Conservation (phyloP, 495 filamentous ascomycete species). For the Poronia punctata region DNA sequence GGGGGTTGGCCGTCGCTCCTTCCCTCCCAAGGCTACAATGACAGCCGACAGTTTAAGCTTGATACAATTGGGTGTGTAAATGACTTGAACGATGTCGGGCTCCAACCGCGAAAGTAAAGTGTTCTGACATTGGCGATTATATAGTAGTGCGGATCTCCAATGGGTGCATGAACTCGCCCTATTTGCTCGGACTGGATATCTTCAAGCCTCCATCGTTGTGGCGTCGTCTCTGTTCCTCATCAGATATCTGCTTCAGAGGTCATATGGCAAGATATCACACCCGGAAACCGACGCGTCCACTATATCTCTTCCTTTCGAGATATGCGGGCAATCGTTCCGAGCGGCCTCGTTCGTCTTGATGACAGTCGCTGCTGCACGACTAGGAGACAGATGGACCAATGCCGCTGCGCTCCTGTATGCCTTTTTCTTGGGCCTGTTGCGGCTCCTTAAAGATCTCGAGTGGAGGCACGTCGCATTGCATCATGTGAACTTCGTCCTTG, state of each 20-base stretch:
- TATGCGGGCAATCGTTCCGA: slow-evolving; percentile 26
- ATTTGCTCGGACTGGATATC: slow-evolving; percentile 21
- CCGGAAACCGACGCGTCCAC: slow-evolving; percentile 20
- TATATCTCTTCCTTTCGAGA: slow-evolving; percentile 25
- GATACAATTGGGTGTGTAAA: slow-evolving; percentile 1
- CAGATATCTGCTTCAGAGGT: slow-evolving; percentile 20
- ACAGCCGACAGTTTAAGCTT: background rate
- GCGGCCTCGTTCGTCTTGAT: slow-evolving; percentile 25
- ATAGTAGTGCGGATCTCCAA: slow-evolving; percentile 14
- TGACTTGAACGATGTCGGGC: background rate
- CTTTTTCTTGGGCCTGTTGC: slow-evolving; percentile 29
- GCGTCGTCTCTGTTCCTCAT: slow-evolving; percentile 20
- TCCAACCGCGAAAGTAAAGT: background rate
- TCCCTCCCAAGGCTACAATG: background rate
- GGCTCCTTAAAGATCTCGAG: slow-evolving; percentile 23
- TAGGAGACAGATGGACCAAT: slow-evolving; percentile 22
- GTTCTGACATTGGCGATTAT: background rate
- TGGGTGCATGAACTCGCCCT: slow-evolving; percentile 19
- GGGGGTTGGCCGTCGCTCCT: slow-evolving; percentile 2
- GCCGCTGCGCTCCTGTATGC: slow-evolving; percentile 22
- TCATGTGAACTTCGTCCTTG: slow-evolving; percentile 30
- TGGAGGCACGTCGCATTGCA: slow-evolving; percentile 34
- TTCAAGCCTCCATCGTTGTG: slow-evolving; percentile 21
- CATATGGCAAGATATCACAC: slow-evolving; percentile 15
- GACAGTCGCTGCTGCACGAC: slow-evolving; percentile 15